Base-by-base conservation (phyloP, 1,284 basidiomycete species). In the Cutaneotrichosporon cyanovorans region DNA sequence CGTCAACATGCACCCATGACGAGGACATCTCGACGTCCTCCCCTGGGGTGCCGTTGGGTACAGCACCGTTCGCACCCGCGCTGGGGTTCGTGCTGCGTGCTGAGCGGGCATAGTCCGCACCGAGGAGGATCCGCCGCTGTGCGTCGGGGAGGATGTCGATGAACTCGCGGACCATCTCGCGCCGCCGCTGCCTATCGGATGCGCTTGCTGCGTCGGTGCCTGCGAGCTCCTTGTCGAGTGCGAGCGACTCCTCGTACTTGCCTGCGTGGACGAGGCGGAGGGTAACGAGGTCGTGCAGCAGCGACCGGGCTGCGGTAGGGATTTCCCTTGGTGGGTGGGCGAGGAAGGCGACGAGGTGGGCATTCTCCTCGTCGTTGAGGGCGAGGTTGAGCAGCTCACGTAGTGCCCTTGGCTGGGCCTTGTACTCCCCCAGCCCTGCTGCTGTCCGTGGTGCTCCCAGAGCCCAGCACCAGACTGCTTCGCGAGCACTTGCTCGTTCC, bases 241-340 rank as follows among this genome's bases (percentile, higher is more conserved):
- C 82, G 53, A 89, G 77, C 2, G 84, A 84, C 25, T 81, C 79
- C 0, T 78, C 74, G 60, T 84, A 83, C 51, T 80, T 77, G 4
- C 86, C 87, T 6, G 76, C 76, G 60, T 87, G 84, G 25, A 89
- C 79, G 4, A 88, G 77, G 11, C 87, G 80, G 9, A 85, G 78
- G 46, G 82, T 86, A 25, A 87, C 76, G n/a, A 90, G 77, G 59
- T 89, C 84, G 64, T 88, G 86, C 0, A 90, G 68, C 11, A 81
- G 73, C 2, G 79, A 75, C 18, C 82, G 68, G 2, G 80, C 78
- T 0, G 72, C 52, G 0, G 74, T 50, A 0, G 79, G 66, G 20
- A 82, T 65, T 22, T 73, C 58, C 30, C 73, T 56, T 0, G 82
- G 79, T 4, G 70, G 66, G 36, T 62, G 60, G 8, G 61, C 53